phyloP scores from a whole-genome alignment of 2,329 filamentous ascomycete species.

The Fusarium albidum region DNA sequence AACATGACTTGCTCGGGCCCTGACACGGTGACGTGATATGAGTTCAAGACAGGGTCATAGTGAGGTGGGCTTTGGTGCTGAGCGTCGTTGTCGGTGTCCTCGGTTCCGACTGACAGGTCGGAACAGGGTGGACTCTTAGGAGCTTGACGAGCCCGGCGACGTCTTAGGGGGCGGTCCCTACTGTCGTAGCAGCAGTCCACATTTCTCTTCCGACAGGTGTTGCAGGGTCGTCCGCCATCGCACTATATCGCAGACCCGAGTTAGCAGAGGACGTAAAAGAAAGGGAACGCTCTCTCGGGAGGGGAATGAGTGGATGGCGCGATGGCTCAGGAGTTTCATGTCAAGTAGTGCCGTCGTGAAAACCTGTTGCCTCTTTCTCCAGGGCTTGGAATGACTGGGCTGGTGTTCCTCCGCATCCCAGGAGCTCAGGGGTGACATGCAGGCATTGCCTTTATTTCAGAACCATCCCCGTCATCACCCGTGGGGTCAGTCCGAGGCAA shows the following conservation, averaged over 20 bases:
- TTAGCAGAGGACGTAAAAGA: constrained; percentile 5
- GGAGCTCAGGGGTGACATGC: too few relatives aligned
- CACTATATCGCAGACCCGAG: constrained; percentile 55
- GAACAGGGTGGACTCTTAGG: not conserved
- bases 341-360: too few relatives aligned
- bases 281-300: too few relatives aligned
- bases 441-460: too few relatives aligned
- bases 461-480: too few relatives aligned
- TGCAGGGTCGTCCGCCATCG: constrained; percentile 66
- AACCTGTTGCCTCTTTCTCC: too few relatives aligned
- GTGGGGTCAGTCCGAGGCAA: too few relatives aligned
- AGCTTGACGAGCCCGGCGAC: not conserved
- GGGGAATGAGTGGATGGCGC: too few relatives aligned
- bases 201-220: constrained; percentile 59
- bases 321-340: too few relatives aligned
- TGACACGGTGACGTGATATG: constrained; percentile 35
- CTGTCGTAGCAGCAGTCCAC: constrained; percentile 17
- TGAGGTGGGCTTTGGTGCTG: not conserved
- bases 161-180: constrained; percentile 1
- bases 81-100: not conserved
- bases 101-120: not conserved
- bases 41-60: not conserved
- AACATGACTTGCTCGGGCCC: constrained; percentile 63
- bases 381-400: too few relatives aligned
- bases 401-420: too few relatives aligned